These are phyloP conservation scores for Talaromyces albobiverticillius DNA, from an alignment of 2,329 filamentous ascomycete species.

Conservation along the genomic window DNA sequence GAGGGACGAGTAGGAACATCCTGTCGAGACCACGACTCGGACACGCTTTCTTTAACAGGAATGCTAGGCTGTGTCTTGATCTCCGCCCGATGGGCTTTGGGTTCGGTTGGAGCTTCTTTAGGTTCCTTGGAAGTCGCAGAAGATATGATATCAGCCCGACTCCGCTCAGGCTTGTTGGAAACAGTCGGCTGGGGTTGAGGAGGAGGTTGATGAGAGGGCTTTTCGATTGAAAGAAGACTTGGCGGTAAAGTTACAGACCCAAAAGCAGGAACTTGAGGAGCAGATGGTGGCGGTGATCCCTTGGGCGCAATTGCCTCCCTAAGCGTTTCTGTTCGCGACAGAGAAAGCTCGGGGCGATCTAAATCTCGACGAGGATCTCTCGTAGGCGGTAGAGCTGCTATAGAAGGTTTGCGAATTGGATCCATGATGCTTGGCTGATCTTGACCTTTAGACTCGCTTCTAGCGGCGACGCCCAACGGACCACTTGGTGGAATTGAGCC, in stretches of 20 bases:
- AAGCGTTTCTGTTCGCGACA: slow-evolving; percentile 24
- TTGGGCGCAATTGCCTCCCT: slow-evolving; percentile 29
- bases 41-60: slow-evolving; percentile 21
- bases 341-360: slow-evolving; percentile 26
- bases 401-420: slow-evolving; percentile 22
- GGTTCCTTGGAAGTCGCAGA: slow-evolving; percentile 31
- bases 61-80: slow-evolving; percentile 23
- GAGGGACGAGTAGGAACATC: slow-evolving; percentile 25
- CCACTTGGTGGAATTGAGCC: slow-evolving; percentile 8
- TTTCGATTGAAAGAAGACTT: slow-evolving; percentile 21
- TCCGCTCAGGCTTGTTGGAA: slow-evolving; percentile 11
- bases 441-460: slow-evolving; percentile 21
- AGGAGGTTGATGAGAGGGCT: slow-evolving; percentile 14
- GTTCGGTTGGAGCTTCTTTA: slow-evolving; percentile 43
- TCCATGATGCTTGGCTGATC: slow-evolving; percentile 27
- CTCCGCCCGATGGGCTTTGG: slow-evolving; percentile 40
- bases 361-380: slow-evolving; percentile 32
- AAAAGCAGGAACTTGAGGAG: slow-evolving; percentile 43
- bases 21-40: slow-evolving; percentile 23
- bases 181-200: slow-evolving; percentile 1
- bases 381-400: slow-evolving; percentile 14
- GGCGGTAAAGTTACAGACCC: slow-evolving; percentile 34
- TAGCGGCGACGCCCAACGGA: slow-evolving; percentile 9
- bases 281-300: slow-evolving; percentile 36
- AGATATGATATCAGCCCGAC: slow-evolving; percentile 19